A percentile compares a stretch with the other conserved stretches of the same genome.
These are phyloP conservation scores for Panaeolus papilionaceus DNA, from an alignment of 768 basidiomycete genomes.

Conservation along the genomic window DNA sequence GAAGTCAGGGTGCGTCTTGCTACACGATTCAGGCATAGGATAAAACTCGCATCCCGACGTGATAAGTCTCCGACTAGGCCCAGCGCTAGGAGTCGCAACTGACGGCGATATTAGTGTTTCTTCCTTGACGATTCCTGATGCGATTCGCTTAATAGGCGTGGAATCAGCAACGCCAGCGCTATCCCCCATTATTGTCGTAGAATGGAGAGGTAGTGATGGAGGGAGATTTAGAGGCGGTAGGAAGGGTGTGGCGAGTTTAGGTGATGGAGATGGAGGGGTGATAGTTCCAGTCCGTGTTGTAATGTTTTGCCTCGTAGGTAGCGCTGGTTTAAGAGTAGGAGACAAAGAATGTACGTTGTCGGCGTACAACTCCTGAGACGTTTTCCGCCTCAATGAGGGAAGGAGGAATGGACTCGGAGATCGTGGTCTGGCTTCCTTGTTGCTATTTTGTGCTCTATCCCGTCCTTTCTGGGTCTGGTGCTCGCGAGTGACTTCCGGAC, in stretches of 20 bases:
- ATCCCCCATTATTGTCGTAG: not conserved
- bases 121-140: not conserved
- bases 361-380: not conserved
- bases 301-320: not conserved
- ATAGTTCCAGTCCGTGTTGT: not conserved
- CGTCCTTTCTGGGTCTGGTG: not conserved
- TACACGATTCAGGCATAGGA: conserved; percentile 34
- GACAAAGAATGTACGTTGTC: not conserved
- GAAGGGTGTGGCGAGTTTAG: not conserved
- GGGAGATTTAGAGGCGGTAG: not conserved
- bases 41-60: conserved; percentile 33
- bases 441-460: not conserved
- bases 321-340: not conserved
- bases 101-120: conserved; percentile 9
- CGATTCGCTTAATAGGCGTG: not conserved
- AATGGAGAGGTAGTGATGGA: not conserved
- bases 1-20: conserved; percentile 27
- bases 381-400: not conserved
- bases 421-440: not conserved
- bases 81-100: conserved; percentile 13
- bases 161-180: not conserved
- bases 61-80: conserved; percentile 33
- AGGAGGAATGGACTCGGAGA: not conserved
- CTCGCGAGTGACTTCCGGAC: not conserved
- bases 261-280: conserved; percentile 4